Conservation (phyloP, 306 rosid genomes). For the Sicyos baderoa region DNA sequence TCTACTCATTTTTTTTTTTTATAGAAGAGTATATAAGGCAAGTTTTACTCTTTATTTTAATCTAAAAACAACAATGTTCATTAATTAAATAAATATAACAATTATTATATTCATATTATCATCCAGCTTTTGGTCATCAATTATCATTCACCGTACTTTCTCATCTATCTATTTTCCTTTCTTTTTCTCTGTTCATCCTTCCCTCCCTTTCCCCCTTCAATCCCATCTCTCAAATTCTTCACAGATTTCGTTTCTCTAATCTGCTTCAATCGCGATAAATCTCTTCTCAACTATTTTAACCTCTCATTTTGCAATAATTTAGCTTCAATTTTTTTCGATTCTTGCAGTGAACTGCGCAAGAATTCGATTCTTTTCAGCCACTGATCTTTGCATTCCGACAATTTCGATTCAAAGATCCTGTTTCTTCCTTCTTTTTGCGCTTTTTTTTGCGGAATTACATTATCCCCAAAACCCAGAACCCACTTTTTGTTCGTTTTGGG, state of each 20-base stretch:
- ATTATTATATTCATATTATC: too few relatives aligned
- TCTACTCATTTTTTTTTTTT: too few relatives aligned
- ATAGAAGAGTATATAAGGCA: too few relatives aligned
- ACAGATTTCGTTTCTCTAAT: conserved; percentile 4
- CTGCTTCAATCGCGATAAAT: too few relatives aligned
- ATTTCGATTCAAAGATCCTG: background rate
- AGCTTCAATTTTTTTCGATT: background rate
- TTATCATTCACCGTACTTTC: conserved; percentile 13
- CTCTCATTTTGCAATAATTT: background rate
- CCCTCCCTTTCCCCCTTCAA: background rate
- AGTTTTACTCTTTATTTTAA: too few relatives aligned
- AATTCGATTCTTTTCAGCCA: conserved; percentile 2
- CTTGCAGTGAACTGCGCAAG: background rate
- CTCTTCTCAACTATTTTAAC: background rate
- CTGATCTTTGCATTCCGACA: conserved; percentile 4
- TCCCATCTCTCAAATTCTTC: background rate
- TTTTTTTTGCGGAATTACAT: too few relatives aligned
- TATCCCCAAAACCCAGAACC: too few relatives aligned
- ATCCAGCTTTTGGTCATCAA: too few relatives aligned
- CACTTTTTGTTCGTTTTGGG: conserved; percentile 11
- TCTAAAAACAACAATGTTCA: too few relatives aligned
- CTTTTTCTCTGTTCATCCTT: background rate
- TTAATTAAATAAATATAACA: too few relatives aligned
- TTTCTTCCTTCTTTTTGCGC: conserved; percentile 5
- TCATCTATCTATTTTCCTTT: conserved; percentile 14